Evolutionary conservation across 495 filamentous ascomycete species (phyloP).

Genomic region (Clohesyomyces aquaticus): DNA sequence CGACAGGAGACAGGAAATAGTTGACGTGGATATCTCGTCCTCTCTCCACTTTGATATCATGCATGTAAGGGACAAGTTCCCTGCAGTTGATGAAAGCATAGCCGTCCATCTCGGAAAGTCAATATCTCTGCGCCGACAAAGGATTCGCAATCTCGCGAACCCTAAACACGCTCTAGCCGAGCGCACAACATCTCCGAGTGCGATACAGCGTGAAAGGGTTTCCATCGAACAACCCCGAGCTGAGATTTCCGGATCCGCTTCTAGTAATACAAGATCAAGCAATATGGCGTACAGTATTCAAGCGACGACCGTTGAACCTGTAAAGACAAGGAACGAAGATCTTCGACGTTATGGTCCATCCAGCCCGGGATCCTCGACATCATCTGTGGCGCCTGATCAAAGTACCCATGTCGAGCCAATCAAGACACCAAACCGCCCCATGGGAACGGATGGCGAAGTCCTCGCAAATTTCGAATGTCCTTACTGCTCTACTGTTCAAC

Average conservation of each 20-base stretch:
- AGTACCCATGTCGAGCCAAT: neutral
- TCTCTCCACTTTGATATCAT: slow-evolving; percentile 16
- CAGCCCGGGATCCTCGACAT: slow-evolving; percentile 9
- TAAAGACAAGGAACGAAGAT: neutral
- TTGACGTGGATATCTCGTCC: slow-evolving; percentile 1
- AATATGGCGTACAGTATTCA: neutral
- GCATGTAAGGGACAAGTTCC: slow-evolving; percentile 23
- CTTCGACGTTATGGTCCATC: slow-evolving; percentile 13
- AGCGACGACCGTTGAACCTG: neutral
- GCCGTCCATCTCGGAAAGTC: slow-evolving; percentile 14
- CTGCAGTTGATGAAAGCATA: slow-evolving; percentile 4
- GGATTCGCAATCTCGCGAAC: slow-evolving; percentile 5
- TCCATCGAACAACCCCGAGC: too few relatives aligned
- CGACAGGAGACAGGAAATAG: slow-evolving; percentile 11
- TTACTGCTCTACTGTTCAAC: slow-evolving; percentile 12
- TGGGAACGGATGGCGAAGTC: slow-evolving; percentile 5
- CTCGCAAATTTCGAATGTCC: slow-evolving; percentile 16
- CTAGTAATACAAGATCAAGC: neutral
- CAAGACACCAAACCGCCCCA: slow-evolving; percentile 4
- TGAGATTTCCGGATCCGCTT: neutral
- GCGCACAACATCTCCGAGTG: too few relatives aligned
- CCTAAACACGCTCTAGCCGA: neutral
- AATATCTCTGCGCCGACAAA: slow-evolving; percentile 19
- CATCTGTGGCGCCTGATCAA: slow-evolving; percentile 3
- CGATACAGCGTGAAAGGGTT: too few relatives aligned